A percentile compares a stretch with the other conserved stretches of the same genome.
Conservation (phyloP, 371 early-diverging fungal species). For the Circinella minor region DNA sequence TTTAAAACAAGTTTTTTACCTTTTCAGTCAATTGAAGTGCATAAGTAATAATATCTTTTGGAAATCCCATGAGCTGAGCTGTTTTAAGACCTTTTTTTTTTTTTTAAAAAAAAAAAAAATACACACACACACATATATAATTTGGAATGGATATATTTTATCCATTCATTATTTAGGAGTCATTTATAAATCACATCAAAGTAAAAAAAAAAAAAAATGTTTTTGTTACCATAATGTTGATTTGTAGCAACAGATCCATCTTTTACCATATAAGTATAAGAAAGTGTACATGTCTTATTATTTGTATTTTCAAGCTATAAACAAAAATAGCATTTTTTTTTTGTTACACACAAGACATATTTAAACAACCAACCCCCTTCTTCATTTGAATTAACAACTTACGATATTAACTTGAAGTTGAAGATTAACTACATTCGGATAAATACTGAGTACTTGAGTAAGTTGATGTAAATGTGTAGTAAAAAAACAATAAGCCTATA, state of each 20-base stretch:
- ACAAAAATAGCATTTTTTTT: too few relatives aligned
- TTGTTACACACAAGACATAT: too few relatives aligned
- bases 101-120: too few relatives aligned
- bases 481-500: slow-evolving; percentile 72
- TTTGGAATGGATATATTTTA: too few relatives aligned
- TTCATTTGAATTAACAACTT: not conserved
- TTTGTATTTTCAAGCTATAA: slow-evolving; percentile 12
- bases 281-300: slow-evolving; percentile 31
- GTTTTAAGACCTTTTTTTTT: slow-evolving; percentile 53
- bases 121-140: too few relatives aligned
- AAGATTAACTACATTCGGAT: slow-evolving; percentile 71
- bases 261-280: slow-evolving; percentile 51
- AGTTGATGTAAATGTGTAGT: slow-evolving; percentile 76
- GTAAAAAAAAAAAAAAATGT: too few relatives aligned
- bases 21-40: slow-evolving; percentile 41
- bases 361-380: too few relatives aligned
- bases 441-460: slow-evolving; percentile 49
- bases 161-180: too few relatives aligned
- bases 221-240: slow-evolving; percentile 56
- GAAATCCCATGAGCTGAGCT: slow-evolving; percentile 53
- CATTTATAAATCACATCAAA: too few relatives aligned
- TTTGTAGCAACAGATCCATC: slow-evolving; percentile 41
- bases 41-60: slow-evolving; percentile 36
- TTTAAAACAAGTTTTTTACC: slow-evolving; percentile 16
- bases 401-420: slow-evolving; percentile 62